phyloP scores from a whole-genome alignment of 805 yeast genomes.

The Lipomyces mesembrius region DNA sequence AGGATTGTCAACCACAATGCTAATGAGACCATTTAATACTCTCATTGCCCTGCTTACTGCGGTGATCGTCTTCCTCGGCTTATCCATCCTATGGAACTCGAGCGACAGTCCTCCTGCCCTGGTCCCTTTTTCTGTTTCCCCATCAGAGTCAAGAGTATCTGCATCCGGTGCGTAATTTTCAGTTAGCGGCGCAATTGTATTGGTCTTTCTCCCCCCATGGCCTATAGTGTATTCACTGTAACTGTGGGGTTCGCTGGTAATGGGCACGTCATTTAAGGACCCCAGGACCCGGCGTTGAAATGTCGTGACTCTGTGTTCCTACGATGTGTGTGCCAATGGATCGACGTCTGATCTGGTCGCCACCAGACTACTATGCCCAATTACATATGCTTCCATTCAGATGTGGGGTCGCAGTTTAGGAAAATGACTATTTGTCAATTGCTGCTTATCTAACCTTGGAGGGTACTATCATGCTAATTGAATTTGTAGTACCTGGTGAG shows the following conservation, averaged over 20 bases:
- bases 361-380: too few relatives aligned
- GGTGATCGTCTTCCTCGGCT: slow-evolving; percentile 29
- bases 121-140: slow-evolving; percentile 23
- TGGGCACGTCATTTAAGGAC: not conserved
- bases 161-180: slow-evolving; percentile 12
- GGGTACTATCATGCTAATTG: not conserved
- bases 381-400: too few relatives aligned
- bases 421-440: not conserved
- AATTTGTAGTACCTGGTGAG: not conserved
- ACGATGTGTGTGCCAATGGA: too few relatives aligned
- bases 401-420: too few relatives aligned
- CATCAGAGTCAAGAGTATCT: not conserved
- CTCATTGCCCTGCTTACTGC: slow-evolving; percentile 31
- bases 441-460: not conserved
- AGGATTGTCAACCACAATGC: slow-evolving; percentile 12
- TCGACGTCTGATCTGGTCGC: too few relatives aligned
- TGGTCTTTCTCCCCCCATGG: not conserved
- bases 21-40: slow-evolving; percentile 32
- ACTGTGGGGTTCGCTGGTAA: not conserved
- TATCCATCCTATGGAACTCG: slow-evolving; percentile 32
- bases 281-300: not conserved
- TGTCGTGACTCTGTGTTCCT: not conserved
- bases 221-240: not conserved
- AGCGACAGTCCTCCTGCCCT: slow-evolving; percentile 8
- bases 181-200: not conserved